Conservation (phyloP, 2,329 filamentous ascomycete species). For the Cryphonectria nitschkei region DNA sequence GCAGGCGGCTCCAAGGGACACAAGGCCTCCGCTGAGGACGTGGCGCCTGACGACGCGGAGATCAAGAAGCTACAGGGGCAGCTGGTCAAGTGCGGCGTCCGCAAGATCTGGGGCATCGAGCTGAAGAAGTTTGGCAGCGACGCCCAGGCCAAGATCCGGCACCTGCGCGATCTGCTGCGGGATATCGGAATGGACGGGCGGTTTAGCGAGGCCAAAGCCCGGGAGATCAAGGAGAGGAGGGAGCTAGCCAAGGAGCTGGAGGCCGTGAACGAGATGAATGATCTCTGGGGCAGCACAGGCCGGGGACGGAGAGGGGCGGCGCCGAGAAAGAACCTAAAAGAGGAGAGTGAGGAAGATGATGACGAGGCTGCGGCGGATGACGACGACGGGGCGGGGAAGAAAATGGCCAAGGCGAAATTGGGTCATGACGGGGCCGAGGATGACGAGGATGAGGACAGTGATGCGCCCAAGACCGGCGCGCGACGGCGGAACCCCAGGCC, state of each 20-base stretch:
- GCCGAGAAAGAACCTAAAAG: constrained; percentile 43
- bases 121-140: constrained; percentile 75
- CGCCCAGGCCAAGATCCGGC: constrained; percentile 76
- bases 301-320: constrained; percentile 48
- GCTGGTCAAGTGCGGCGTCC: constrained; percentile 86
- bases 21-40: constrained; percentile 37
- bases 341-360: constrained; percentile 38
- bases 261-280: constrained; percentile 79
- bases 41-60: constrained; percentile 70
- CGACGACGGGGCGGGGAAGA: constrained; percentile 32
- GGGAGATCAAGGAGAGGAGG: constrained; percentile 82
- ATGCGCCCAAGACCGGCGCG: constrained; percentile 47
- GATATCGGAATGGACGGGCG: constrained; percentile 88
- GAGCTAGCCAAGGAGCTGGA: constrained; percentile 86
- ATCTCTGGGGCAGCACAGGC: constrained; percentile 69
- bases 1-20: constrained; percentile 43
- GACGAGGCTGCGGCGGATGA: constrained; percentile 36
- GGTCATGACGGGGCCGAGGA: constrained; percentile 36
- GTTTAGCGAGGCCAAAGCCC: constrained; percentile 82
- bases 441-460: constrained; percentile 37
- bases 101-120: constrained; percentile 89
- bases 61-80: constrained; percentile 88
- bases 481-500: constrained; percentile 51
- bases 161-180: constrained; percentile 76
- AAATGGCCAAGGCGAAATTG: constrained; percentile 35